phyloP scores from a whole-genome alignment of 2,329 filamentous ascomycete species.

The Pseudogymnoascus sp. region DNA sequence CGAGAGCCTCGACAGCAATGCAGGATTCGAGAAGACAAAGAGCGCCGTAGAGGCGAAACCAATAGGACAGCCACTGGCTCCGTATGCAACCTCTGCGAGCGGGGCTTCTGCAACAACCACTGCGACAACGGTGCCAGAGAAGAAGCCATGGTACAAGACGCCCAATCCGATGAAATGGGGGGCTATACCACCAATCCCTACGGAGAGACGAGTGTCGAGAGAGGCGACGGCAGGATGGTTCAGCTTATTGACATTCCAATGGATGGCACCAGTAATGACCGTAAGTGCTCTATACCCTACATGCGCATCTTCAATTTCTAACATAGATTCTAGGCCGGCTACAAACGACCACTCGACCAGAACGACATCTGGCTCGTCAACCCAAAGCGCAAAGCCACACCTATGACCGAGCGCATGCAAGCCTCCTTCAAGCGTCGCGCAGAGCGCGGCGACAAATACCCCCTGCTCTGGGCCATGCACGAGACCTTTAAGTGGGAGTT shows the following conservation, averaged over 20 bases:
- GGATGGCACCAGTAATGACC: constrained; percentile 83
- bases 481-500: constrained; percentile 84
- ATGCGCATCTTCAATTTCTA: constrained; percentile 13
- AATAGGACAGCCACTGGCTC: background rate
- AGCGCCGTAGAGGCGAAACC: background rate
- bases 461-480: constrained; percentile 72
- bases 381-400: constrained; percentile 64
- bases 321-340: constrained; percentile 56
- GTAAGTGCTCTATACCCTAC: constrained; percentile 37
- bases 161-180: constrained; percentile 57
- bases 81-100: background rate
- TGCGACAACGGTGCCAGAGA: constrained; percentile 18
- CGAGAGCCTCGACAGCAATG: constrained; percentile 19
- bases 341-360: constrained; percentile 71
- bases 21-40: constrained; percentile 11
- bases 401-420: constrained; percentile 59
- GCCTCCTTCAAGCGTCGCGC: constrained; percentile 62
- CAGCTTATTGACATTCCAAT: constrained; percentile 73
- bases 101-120: background rate
- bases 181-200: constrained; percentile 46
- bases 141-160: constrained; percentile 57
- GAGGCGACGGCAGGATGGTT: constrained; percentile 69
- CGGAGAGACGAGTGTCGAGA: constrained; percentile 46
- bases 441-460: constrained; percentile 60
- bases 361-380: constrained; percentile 89